Evolutionary conservation across 2,329 filamentous ascomycete genomes (phyloP), one percentile per base, ranked within the genome.

Genomic region (Xylaria multiplex): DNA sequence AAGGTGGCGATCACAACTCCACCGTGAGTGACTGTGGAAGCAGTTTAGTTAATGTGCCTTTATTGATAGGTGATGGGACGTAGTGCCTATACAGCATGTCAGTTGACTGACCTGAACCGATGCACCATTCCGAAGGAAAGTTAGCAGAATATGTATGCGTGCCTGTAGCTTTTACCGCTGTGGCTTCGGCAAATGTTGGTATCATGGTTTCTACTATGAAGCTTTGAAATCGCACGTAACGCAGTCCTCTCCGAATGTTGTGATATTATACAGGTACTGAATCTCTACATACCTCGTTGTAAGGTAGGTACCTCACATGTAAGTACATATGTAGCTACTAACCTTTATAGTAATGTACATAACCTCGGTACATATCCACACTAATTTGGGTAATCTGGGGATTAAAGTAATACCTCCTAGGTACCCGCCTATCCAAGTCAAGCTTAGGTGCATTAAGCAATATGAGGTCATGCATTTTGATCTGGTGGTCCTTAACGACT

Each of bases 1-100:
- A 93, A 83, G 55, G 85, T 82, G 0, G 88, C 83, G 9, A 89
- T 89, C 16, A 91, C 86, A 72, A 90, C 91, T 64, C 90, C 90
- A 59, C 90, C 90, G 76, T 93, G 89, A 6, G 90, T 90, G 13
- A 92, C 90, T 90, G 73, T 42, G n/a, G 16, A 9, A 3, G 7
- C 37, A 24, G 2, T 48, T 66, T 54, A 64, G 61, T 14, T 35
- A 13, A 6, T 27, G 16, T 27, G 8, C 22, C 16, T 42, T 46
- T 40, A 8, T 53, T 30, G 3, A 16, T 9, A 54, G 40, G 37
- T 9, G 11, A 30, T 37, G 9, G 22, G 30, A 43, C n/a, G 9
- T 53, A n/a, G n/a, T 62, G 7, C 13, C 13, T 24, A 19, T 32
- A 35, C 13, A 43, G 13, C n/a, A 9, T 52, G 35, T 3, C 19